Percentiles rank a stretch among this genome's conserved stretches.
These are phyloP conservation scores for Ophiostoma himal-ulmi DNA, from an alignment of 2,329 filamentous ascomycete species.

Conservation along the genomic window DNA sequence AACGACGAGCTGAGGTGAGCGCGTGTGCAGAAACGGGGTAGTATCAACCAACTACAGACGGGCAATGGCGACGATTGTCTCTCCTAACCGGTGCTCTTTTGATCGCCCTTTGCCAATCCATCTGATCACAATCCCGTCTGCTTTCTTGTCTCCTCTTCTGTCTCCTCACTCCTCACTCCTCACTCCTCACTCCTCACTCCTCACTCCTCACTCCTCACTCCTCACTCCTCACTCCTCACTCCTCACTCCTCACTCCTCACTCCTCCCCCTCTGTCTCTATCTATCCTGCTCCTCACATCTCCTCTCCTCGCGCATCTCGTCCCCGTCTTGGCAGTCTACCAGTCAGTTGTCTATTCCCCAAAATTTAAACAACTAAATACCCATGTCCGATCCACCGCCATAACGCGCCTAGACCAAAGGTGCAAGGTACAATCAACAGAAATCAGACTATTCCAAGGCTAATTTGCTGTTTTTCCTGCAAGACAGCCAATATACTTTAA, in stretches of 20 bases:
- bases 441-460: neutral
- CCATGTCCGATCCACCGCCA: neutral
- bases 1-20: neutral
- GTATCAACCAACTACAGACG: no score
- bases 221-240: no score
- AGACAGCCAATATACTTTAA: conserved; percentile 13
- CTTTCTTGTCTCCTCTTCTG: neutral
- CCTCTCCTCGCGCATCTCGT: neutral
- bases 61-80: no score
- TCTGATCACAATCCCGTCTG: neutral
- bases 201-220: no score
- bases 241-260: no score
- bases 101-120: neutral
- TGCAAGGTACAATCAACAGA: neutral
- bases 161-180: no score
- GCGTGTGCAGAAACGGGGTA: no score
- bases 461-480: conserved; percentile 5
- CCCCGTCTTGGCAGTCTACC: neutral
- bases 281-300: neutral
- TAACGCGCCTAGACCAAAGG: neutral
- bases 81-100: neutral
- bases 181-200: no score
- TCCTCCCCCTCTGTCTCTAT: no score
- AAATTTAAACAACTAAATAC: neutral
- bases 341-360: neutral